Conservation (phyloP, 2,329 filamentous ascomycete species). For the Lecanoromycetidae sp. region DNA sequence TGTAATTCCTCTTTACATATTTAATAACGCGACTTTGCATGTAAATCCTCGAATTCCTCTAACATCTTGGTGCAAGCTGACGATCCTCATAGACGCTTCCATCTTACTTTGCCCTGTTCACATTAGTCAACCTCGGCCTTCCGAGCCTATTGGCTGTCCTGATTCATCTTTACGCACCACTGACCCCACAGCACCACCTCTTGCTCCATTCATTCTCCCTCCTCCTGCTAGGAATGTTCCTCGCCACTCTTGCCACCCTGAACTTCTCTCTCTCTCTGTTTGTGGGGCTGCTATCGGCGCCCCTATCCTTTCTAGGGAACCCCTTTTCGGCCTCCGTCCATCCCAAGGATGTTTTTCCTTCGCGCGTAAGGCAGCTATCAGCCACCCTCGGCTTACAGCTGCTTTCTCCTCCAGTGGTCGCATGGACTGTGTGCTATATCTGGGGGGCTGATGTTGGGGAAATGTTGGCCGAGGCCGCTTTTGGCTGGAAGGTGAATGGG, state of each 20-base stretch:
- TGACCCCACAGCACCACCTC: slow-evolving; percentile 57
- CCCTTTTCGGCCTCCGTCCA: slow-evolving; percentile 15
- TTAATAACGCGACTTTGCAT: slow-evolving; percentile 50
- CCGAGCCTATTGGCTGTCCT: slow-evolving; percentile 46
- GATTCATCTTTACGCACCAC: slow-evolving; percentile 40
- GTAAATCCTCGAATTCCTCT: neutral
- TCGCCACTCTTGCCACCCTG: slow-evolving; percentile 83
- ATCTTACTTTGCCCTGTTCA: slow-evolving; percentile 47
- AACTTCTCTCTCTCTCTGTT: slow-evolving; percentile 89
- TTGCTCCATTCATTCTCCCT: slow-evolving; percentile 84
- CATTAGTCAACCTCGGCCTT: slow-evolving; percentile 42
- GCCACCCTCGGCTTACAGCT: slow-evolving; percentile 44
- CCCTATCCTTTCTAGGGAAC: slow-evolving; percentile 61
- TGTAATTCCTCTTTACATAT: slow-evolving; percentile 69
- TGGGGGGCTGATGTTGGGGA: slow-evolving; percentile 40
- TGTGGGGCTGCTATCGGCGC: slow-evolving; percentile 64
- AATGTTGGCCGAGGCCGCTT: slow-evolving; percentile 60
- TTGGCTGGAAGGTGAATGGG: slow-evolving; percentile 81
- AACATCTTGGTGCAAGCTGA: slow-evolving; percentile 1
- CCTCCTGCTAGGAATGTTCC: slow-evolving; percentile 80
- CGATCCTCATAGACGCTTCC: slow-evolving; percentile 41
- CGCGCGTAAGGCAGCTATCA: slow-evolving; percentile 20
- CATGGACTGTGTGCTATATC: slow-evolving; percentile 39
- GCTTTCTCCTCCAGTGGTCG: slow-evolving; percentile 47
- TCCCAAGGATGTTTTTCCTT: slow-evolving; percentile 1